Evolutionary conservation across 1,139 yeast species (phyloP).

Genomic region (Candida mesenterica): DNA sequence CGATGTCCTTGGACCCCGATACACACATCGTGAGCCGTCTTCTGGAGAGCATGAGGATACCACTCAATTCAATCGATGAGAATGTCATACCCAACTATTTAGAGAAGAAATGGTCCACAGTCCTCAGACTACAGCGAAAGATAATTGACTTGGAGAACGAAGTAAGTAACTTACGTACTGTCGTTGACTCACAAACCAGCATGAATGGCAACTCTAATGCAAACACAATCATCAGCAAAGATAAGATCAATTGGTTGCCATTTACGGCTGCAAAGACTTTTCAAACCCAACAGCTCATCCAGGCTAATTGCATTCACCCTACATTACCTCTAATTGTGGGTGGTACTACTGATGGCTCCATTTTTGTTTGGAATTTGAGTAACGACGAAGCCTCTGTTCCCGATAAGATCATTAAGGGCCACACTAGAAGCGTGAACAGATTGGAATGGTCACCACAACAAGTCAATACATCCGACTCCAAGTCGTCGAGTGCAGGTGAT

Average conservation of each 20-base stretch:
- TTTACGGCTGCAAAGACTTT: constrained; percentile 48
- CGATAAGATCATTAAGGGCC: constrained; percentile 68
- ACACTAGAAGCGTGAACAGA: constrained; percentile 67
- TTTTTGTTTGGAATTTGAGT: constrained; percentile 68
- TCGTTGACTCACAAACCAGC: constrained; percentile 35
- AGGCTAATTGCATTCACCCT: constrained; percentile 72
- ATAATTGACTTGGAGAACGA: constrained; percentile 60
- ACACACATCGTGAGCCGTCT: constrained; percentile 8
- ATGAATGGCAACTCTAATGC: constrained; percentile 4
- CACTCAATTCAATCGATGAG: constrained; percentile 14
- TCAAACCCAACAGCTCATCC: constrained; percentile 61
- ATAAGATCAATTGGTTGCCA: constrained; percentile 71
- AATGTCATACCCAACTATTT: constrained; percentile 49
- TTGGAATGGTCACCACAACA: constrained; percentile 52
- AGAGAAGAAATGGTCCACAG: constrained; percentile 89
- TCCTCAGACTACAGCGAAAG: constrained; percentile 72
- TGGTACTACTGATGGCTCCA: constrained; percentile 73
- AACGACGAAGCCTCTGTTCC: constrained; percentile 63
- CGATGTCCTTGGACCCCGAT: constrained; percentile 21
- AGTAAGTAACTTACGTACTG: constrained; percentile 37
- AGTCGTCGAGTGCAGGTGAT: constrained; percentile 3
- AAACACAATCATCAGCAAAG: constrained; percentile 18
- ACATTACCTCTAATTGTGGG: constrained; percentile 60
- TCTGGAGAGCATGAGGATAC: constrained; percentile 10
- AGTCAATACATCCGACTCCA: constrained; percentile 21